Percentiles rank a stretch among this genome's conserved stretches.
Conservation (phyloP, 805 yeast genomes). For the Wickerhamiella azyma region DNA sequence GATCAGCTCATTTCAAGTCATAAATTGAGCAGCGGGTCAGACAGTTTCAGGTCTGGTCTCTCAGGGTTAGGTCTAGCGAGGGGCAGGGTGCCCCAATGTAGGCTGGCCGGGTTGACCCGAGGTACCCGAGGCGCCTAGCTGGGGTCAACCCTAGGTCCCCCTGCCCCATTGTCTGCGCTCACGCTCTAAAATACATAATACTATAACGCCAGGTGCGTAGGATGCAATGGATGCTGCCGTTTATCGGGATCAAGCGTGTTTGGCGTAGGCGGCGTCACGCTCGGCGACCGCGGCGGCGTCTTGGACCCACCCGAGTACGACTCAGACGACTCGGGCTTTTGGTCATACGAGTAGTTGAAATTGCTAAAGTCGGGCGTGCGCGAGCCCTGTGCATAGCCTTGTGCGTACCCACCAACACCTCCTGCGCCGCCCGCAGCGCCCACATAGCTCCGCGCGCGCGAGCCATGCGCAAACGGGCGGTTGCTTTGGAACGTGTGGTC, state of each 20-base stretch:
- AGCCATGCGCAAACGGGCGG: conserved; percentile 11
- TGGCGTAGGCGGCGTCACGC: conserved; percentile 13
- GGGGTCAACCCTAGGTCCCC: no score
- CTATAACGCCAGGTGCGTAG: no score
- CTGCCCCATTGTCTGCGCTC: no score
- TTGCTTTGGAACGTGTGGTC: conserved; percentile 6
- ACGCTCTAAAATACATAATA: no score
- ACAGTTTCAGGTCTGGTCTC: no score
- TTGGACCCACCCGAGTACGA: conserved; percentile 9
- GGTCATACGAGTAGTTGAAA: conserved; percentile 17
- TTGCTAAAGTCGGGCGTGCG: conserved; percentile 11
- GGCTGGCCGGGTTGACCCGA: no score
- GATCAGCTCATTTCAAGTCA: no score
- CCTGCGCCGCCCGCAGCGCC: neutral
- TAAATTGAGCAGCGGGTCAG: no score
- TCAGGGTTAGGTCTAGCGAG: no score
- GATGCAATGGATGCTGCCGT: no score
- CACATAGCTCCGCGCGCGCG: neutral
- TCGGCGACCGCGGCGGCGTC: conserved; percentile 12
- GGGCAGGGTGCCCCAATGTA: no score
- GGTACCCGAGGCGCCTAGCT: no score
- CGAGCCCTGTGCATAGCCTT: neutral
- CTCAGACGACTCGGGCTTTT: neutral
- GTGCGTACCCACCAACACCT: neutral
- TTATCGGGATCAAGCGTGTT: conserved; percentile 3